phyloP scores from a whole-genome alignment of 352 stramenopile genomes.

The Globisporangium sylvaticum region DNA sequence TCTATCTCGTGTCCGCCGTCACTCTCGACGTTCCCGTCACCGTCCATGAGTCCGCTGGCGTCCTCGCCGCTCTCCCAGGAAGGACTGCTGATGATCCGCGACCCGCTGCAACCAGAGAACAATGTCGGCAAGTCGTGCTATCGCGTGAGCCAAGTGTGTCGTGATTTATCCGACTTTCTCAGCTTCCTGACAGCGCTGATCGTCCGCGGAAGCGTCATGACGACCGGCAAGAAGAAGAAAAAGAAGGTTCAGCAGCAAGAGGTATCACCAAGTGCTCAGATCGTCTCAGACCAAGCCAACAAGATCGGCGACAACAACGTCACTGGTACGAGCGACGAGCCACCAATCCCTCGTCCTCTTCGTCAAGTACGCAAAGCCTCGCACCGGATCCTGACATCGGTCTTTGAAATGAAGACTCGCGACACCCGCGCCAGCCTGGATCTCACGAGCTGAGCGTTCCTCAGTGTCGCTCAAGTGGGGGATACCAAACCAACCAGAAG shows the following conservation, averaged over 20 bases:
- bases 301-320: background rate
- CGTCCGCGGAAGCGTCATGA: conserved; percentile 73
- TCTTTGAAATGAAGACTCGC: conserved; percentile 64
- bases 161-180: conserved; percentile 79
- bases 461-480: background rate
- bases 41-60: conserved; percentile 5
- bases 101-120: conserved; percentile 65
- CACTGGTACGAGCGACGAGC: background rate
- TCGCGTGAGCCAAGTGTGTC: conserved; percentile 77
- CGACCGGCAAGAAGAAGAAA: conserved; percentile 40
- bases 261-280: background rate
- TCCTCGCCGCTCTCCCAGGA: conserved; percentile 25
- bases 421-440: conserved; percentile 44
- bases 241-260: conserved; percentile 10
- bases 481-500: background rate
- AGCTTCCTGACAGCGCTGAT: conserved; percentile 80
- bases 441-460: conserved; percentile 17
- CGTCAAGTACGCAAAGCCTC: conserved; percentile 15
- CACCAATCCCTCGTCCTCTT: background rate
- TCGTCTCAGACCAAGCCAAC: background rate
- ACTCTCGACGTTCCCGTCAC: background rate
- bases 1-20: conserved; percentile 4
- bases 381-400: conserved; percentile 57
- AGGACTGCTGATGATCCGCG: conserved; percentile 58
- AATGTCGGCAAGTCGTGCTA: conserved; percentile 86